Percentiles rank a stretch among this genome's conserved stretches.
These are phyloP conservation scores for Thermochaetoides dissita DNA, from an alignment of 2,329 filamentous ascomycete genomes.

Conservation along the genomic window DNA sequence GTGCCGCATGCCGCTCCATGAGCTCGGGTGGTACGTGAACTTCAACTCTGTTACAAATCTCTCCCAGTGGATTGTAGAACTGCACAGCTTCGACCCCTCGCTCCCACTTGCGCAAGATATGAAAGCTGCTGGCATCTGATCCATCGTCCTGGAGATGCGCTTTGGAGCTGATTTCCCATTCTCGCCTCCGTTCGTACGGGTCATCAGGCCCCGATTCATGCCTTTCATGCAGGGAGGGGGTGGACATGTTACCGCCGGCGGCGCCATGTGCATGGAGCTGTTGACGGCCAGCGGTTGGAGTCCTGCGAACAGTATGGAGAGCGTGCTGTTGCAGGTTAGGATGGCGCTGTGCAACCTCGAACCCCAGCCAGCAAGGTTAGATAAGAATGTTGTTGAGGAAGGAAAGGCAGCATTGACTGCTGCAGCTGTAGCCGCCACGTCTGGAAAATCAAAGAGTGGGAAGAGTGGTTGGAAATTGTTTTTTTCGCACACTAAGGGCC, in stretches of 20 bases:
- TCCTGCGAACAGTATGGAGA: slow-evolving; percentile 59
- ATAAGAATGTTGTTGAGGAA: background rate
- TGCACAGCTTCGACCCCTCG: slow-evolving; percentile 62
- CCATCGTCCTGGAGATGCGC: slow-evolving; percentile 67
- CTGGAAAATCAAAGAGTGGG: too few relatives aligned
- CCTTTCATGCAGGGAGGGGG: slow-evolving; percentile 60
- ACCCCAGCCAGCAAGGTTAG: slow-evolving; percentile 55
- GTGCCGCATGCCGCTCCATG: slow-evolving; percentile 40
- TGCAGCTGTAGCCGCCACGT: too few relatives aligned
- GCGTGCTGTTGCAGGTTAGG: slow-evolving; percentile 66
- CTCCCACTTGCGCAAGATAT: slow-evolving; percentile 66
- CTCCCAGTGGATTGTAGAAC: slow-evolving; percentile 83
- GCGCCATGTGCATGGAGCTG: slow-evolving; percentile 72
- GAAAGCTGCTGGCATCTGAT: slow-evolving; percentile 43
- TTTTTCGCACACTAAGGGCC: too few relatives aligned
- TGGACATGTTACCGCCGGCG: slow-evolving; percentile 72
- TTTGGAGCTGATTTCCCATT: slow-evolving; percentile 66
- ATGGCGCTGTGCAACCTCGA: slow-evolving; percentile 59
- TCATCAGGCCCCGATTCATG: slow-evolving; percentile 68
- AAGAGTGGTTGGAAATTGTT: too few relatives aligned
- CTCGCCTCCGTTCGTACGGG: slow-evolving; percentile 69
- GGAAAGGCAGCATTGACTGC: slow-evolving; percentile 15
- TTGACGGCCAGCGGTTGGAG: slow-evolving; percentile 76
- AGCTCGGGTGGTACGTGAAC: slow-evolving; percentile 76
- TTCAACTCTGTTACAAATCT: slow-evolving; percentile 52